Conservation (phyloP, 192 early-diverging fungal genomes). For the Backusella westeae region DNA sequence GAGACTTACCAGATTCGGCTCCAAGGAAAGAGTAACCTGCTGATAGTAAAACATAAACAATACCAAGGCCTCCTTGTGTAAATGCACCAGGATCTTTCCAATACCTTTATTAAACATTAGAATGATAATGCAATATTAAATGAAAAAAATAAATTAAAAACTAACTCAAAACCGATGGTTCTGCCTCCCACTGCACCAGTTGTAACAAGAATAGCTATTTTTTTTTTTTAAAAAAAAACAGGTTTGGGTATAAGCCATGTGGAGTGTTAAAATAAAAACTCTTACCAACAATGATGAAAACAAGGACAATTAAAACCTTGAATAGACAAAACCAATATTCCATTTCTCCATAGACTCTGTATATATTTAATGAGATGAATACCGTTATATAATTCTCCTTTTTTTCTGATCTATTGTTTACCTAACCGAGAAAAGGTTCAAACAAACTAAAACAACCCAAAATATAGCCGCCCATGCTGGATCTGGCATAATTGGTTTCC, state of each 20-base stretch:
- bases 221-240: neutral
- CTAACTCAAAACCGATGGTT: conserved; percentile 41
- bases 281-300: conserved; percentile 68
- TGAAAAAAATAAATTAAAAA: too few species aligned
- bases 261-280: too few species aligned
- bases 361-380: neutral
- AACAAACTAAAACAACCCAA: conserved; percentile 52
- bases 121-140: neutral
- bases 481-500: conserved; percentile 34
- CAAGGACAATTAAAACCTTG: conserved; percentile 72
- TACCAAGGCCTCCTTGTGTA: conserved; percentile 48
- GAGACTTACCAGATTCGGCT: conserved; percentile 58
- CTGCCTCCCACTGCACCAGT: conserved; percentile 57
- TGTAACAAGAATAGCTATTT: conserved; percentile 52
- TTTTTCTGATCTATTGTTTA: neutral
- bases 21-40: conserved; percentile 85
- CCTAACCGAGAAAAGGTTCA: conserved; percentile 59
- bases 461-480: conserved; percentile 46
- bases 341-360: conserved; percentile 78
- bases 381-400: neutral
- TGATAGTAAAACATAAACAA: conserved; percentile 62
- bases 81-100: conserved; percentile 62
- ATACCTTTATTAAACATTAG: conserved; percentile 39
- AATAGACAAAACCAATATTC: conserved; percentile 79
- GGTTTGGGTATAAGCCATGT: too few species aligned